Evolutionary conservation across 129 eudicot genomes (phyloP).

Genomic region (Ambrosia artemisiifolia): DNA sequence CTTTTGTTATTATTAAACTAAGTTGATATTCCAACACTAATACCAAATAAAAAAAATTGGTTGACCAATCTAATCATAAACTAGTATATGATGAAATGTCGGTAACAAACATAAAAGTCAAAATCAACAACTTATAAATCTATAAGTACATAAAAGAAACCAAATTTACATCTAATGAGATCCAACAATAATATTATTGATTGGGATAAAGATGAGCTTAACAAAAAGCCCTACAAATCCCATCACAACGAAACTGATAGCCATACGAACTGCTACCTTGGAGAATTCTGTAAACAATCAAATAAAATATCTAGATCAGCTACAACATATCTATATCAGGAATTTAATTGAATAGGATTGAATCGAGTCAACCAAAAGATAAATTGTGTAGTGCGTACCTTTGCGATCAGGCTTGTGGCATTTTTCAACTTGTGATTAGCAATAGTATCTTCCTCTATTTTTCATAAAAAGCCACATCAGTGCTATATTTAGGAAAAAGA

Average conservation of each 20-base stretch:
- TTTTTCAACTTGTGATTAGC: conserved; percentile 6
- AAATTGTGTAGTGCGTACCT: conserved; percentile 38
- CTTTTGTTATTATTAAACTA: no score
- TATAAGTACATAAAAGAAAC: neutral
- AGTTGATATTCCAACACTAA: no score
- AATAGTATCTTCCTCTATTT: no score
- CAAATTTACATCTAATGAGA: conserved; percentile 48
- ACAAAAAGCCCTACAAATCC: conserved; percentile 96
- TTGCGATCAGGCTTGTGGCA: conserved; percentile 96
- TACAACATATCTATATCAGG: neutral
- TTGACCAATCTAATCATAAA: no score
- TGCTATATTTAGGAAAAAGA: conserved; percentile 16
- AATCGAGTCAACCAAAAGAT: neutral
- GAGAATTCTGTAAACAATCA: conserved; percentile 57
- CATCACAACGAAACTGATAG: conserved; percentile 96
- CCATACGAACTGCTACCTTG: conserved; percentile 88
- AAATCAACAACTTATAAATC: neutral
- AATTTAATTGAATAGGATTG: neutral
- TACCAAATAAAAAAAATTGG: no score
- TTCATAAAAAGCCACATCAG: no score
- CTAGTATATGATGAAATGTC: neutral
- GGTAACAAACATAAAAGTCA: neutral
- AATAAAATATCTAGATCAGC: conserved; percentile 3
- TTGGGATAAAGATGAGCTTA: conserved; percentile 95
- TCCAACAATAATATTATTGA: conserved; percentile 94